Percentiles rank a stretch among this genome's conserved stretches.
phyloP scores from a whole-genome alignment of 1,139 yeast genomes.

The Casaregolazyma lundiana region DNA sequence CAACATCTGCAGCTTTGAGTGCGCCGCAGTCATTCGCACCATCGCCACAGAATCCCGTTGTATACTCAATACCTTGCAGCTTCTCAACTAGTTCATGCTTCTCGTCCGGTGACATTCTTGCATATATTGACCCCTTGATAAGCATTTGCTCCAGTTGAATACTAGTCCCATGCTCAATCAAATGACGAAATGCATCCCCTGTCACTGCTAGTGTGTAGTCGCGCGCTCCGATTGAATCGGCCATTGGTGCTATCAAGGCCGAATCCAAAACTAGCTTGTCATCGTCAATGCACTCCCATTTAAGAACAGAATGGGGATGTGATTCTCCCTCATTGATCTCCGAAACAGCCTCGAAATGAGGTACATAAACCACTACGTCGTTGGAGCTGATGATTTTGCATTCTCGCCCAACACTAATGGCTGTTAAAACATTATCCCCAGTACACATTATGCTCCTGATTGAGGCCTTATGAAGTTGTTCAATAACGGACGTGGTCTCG shows the following conservation, averaged over 20 bases:
- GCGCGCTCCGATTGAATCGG: constrained; percentile 22
- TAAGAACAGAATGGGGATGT: constrained; percentile 15
- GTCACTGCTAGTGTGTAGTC: constrained; percentile 76
- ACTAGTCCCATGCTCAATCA: constrained; percentile 45
- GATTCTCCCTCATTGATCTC: constrained; percentile 18
- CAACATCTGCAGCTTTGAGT: constrained; percentile 93
- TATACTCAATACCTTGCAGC: constrained; percentile 76
- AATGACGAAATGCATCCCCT: constrained; percentile 81
- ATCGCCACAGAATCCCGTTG: constrained; percentile 97
- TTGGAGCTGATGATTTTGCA: constrained; percentile 56
- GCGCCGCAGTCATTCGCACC: constrained; percentile 95
- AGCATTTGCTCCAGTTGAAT: constrained; percentile 51
- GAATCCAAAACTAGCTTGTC: constrained; percentile 48
- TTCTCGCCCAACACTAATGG: constrained; percentile 87
- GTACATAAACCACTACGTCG: constrained; percentile 56
- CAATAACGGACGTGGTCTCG: constrained; percentile 59
- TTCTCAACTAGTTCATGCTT: constrained; percentile 92
- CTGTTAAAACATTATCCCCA: constrained; percentile 93
- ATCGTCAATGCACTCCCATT: constrained; percentile 40
- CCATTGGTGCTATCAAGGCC: constrained; percentile 50
- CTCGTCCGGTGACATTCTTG: constrained; percentile 98
- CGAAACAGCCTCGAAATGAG: constrained; percentile 42
- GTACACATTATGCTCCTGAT: constrained; percentile 94
- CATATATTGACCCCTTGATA: constrained; percentile 73
- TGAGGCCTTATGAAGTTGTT: constrained; percentile 54